Evolutionary conservation across 225 moss, liverwort and hornwort genomes (phyloP).

Genomic region (Sphagnum tenellum): DNA sequence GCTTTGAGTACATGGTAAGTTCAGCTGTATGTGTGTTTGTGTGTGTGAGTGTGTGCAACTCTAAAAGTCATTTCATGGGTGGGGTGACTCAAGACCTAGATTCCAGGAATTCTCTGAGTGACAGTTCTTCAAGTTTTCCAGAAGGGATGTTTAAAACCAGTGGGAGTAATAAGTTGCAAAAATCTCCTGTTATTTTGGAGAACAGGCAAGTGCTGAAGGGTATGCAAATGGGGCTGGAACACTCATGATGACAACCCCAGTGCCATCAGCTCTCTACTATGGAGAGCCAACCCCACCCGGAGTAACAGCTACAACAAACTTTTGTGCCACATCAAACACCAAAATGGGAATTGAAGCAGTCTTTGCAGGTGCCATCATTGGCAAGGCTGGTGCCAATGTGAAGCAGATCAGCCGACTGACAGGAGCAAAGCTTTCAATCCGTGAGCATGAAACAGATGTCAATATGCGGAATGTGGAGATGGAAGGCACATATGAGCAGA

Average conservation of each 20-base stretch:
- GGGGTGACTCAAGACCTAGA: no score
- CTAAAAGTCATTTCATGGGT: no score
- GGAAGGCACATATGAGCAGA: conserved; percentile 86
- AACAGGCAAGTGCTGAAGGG: conserved; percentile 2
- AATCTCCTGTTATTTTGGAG: not conserved
- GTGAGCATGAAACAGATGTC: conserved; percentile 74
- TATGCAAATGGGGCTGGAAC: conserved; percentile 16
- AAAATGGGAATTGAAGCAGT: conserved; percentile 94
- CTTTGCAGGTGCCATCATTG: conserved; percentile 85
- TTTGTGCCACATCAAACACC: conserved; percentile 40
- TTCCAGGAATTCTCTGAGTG: no score
- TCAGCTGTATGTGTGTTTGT: not conserved
- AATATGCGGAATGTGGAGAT: conserved; percentile 95
- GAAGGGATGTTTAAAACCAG: no score
- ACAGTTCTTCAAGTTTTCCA: no score
- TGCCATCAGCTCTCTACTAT: conserved; percentile 71
- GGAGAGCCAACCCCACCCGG: conserved; percentile 93
- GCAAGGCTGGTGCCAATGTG: conserved; percentile 89
- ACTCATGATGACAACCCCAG: conserved; percentile 34
- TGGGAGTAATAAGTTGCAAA: no score
- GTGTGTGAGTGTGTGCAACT: no score
- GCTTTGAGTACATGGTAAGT: conserved; percentile 28
- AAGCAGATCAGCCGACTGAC: conserved; percentile 92
- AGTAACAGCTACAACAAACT: conserved; percentile 30
- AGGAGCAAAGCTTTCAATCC: conserved; percentile 80